These are phyloP conservation scores for Penicillium digitatum DNA, from an alignment of 2,329 filamentous ascomycete genomes.

Conservation along the genomic window DNA sequence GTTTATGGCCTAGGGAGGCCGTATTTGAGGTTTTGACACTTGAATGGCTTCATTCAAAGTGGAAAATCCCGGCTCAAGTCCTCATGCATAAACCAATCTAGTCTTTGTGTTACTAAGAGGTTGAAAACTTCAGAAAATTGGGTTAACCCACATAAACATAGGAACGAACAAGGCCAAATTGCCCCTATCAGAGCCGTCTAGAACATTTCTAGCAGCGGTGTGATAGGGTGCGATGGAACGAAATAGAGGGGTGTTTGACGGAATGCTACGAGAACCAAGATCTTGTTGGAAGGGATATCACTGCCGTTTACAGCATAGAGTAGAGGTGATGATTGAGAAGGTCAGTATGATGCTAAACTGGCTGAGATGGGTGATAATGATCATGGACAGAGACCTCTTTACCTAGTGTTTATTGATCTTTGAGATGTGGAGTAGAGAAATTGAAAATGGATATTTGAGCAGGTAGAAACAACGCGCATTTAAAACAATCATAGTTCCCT, in stretches of 20 bases:
- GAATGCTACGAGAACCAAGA: background rate
- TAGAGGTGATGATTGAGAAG: background rate
- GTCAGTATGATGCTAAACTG: too few species aligned
- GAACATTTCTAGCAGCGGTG: background rate
- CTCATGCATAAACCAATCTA: background rate
- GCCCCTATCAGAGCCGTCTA: background rate
- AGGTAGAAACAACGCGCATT: background rate
- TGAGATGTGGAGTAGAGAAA: background rate
- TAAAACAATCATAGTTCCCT: conserved; percentile 6
- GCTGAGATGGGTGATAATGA: too few species aligned
- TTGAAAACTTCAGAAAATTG: background rate
- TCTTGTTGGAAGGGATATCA: background rate
- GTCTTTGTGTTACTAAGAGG: background rate
- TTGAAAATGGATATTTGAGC: background rate
- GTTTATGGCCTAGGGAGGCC: too few species aligned
- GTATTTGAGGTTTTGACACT: too few species aligned
- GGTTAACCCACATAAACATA: too few species aligned
- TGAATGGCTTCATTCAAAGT: too few species aligned
- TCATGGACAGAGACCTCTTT: background rate
- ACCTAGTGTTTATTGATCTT: background rate
- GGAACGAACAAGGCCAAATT: background rate
- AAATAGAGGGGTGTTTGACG: background rate
- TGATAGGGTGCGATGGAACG: background rate
- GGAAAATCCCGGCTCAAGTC: background rate
- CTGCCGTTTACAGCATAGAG: background rate